Base-by-base conservation (phyloP, 768 basidiomycete genomes). In the Tricholomella constricta region DNA sequence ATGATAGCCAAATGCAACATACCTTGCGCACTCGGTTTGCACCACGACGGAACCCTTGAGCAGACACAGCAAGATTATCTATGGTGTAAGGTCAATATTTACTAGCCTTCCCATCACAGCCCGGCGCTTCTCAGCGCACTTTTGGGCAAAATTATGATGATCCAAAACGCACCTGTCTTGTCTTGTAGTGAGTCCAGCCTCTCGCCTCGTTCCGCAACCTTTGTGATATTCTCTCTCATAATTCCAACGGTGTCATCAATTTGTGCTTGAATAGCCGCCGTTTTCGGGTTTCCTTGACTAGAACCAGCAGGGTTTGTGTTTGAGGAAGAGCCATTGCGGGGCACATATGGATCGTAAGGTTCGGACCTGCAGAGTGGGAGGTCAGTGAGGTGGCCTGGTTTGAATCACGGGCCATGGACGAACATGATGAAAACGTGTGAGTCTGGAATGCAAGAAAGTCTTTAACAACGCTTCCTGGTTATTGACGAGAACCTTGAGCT, bases 11-110 rank as follows among this genome's bases (percentile, higher is more conserved):
- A 46, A 15, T 51, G 41, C 32, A 22, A 78, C 84, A 60, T 65
- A 94, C 93, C 84, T 98, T 99, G 70, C 97, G 86, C 48, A 99
- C 97, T 55, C 92, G 82, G 76, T 98, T 98, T 47, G 97, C 97
- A 60, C 97, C 95, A 59, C 94, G 83, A 57, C 94, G 87, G 85
- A 99, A 99, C 23, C 94, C 94, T 76, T 99, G 96, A n/a, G 97
- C 97, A 22, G 94, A 97, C 36, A 96, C 91, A 26, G 97, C 96
- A 51, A 99, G 83, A 67, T 89, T 97, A 73, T 99, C 97, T 97
- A 46, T 36, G 48, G 35, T 14, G 57, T n/a, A 43, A 55, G 20
- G 37, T 43, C 20, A 53, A 40, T 42, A 26, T n/a, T n/a, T n/a
- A 44, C 58, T 25, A 37, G n/a, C 37, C 35, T 31, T 26, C 35